These are phyloP conservation scores for Ceratopteris richardii DNA, from an alignment of 75 land plant genomes.

Conservation along the genomic window DNA sequence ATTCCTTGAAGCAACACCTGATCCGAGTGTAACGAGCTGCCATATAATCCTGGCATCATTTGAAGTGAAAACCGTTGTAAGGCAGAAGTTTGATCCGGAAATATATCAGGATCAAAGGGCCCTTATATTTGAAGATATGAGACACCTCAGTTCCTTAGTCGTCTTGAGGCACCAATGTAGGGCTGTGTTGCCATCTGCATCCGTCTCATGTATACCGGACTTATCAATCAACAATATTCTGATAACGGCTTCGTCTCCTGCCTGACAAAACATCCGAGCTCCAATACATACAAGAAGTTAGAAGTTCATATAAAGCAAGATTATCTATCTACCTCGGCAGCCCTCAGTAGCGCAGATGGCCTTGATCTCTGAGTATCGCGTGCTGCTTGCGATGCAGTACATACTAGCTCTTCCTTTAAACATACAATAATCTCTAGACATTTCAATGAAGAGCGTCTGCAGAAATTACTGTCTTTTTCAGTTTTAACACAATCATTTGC, in stretches of 20 bases:
- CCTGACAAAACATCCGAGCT: conserved; percentile 10
- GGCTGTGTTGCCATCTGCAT: conserved; percentile 53
- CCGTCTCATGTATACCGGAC: conserved; percentile 31
- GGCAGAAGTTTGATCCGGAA: background rate
- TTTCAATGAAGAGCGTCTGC: background rate
- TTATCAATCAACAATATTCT: conserved; percentile 17
- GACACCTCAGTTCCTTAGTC: conserved; percentile 13
- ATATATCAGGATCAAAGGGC: background rate
- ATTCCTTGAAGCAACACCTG: conserved; percentile 32
- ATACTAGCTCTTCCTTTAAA: background rate
- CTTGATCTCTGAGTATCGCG: background rate
- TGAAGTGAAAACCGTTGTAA: background rate
- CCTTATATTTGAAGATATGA: background rate
- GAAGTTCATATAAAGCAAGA: background rate
- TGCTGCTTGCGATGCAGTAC: background rate
- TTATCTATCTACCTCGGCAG: background rate
- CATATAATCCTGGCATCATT: conserved; percentile 16
- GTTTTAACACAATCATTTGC: background rate
- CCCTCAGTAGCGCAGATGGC: conserved; percentile 3
- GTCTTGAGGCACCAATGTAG: conserved; percentile 48
- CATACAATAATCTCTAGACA: background rate
- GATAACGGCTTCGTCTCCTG: conserved; percentile 26
- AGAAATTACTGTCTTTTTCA: background rate
- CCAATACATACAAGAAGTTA: background rate
- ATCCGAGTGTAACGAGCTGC: conserved; percentile 39